Evolutionary conservation across 2,329 filamentous ascomycete species (phyloP).

Genomic region (Talaromyces sp.): DNA sequence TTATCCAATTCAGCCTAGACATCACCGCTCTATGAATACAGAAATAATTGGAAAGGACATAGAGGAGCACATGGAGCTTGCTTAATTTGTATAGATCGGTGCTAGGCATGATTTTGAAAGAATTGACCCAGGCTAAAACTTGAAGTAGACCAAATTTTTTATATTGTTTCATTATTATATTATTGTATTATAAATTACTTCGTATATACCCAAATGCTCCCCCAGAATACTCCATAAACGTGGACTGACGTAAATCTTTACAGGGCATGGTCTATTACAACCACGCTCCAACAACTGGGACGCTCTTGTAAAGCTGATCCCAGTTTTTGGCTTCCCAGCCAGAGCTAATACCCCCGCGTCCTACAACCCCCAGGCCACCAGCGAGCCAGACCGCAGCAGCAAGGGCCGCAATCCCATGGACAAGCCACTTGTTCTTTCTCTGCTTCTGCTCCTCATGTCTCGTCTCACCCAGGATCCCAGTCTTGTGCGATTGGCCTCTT

Average conservation of each 20-base stretch:
- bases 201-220: background rate
- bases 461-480: conserved; percentile 41
- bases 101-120: background rate
- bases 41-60: background rate
- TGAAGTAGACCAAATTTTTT: background rate
- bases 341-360: conserved; percentile 61
- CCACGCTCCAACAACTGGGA: conserved; percentile 55
- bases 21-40: background rate
- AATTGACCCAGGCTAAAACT: background rate
- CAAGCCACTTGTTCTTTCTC: conserved; percentile 64
- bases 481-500: conserved; percentile 23
- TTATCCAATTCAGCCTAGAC: conserved; percentile 14
- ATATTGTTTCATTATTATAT: background rate
- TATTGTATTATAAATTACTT: background rate
- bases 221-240: background rate
- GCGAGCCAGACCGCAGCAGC: conserved; percentile 71
- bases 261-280: conserved; percentile 23
- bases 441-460: conserved; percentile 48
- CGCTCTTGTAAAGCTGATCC: conserved; percentile 64
- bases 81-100: background rate
- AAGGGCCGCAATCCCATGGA: conserved; percentile 61
- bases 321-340: conserved; percentile 81
- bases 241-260: background rate
- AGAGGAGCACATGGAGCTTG: background rate
- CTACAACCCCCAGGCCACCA: conserved; percentile 74